Evolutionary conservation across 2,329 filamentous ascomycete genomes (phyloP).

Genomic region (Fulvia fulva): DNA sequence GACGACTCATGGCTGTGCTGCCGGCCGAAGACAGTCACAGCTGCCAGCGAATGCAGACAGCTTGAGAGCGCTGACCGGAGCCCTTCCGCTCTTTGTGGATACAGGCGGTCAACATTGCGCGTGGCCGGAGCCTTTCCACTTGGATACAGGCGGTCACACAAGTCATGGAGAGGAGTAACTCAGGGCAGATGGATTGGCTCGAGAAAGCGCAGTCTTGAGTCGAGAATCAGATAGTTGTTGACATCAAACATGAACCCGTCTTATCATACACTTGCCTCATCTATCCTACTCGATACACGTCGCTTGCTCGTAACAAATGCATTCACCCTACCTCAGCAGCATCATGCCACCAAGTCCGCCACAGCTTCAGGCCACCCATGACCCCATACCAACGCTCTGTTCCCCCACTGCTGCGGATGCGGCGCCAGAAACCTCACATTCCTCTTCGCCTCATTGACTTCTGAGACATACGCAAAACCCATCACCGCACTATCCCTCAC

Average conservation of each 20-base stretch:
- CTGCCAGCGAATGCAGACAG: background rate
- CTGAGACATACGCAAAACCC: constrained; percentile 89
- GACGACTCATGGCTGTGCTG: background rate
- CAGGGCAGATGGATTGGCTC: background rate
- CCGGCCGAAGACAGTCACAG: background rate
- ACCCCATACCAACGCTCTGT: constrained; percentile 77
- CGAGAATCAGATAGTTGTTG: background rate
- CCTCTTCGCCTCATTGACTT: constrained; percentile 80
- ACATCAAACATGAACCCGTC: background rate
- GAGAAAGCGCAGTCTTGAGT: background rate
- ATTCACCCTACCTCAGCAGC: no score
- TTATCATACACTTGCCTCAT: background rate
- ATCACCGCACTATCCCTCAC: constrained; percentile 79
- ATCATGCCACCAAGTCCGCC: constrained; percentile 65
- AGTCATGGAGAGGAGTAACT: no score
- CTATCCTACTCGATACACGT: background rate
- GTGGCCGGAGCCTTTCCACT: background rate
- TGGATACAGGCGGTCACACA: background rate
- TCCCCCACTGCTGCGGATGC: constrained; percentile 74
- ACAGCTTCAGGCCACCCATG: constrained; percentile 76
- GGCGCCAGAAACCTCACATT: constrained; percentile 80
- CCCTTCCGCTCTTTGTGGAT: background rate
- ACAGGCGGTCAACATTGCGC: background rate
- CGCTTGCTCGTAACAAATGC: no score
- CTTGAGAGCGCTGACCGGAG: background rate